A percentile compares a stretch with the other conserved stretches of the same genome.
Evolutionary conservation across 2,329 filamentous ascomycete species (phyloP).

Genomic region (Tolypocladium sp.): DNA sequence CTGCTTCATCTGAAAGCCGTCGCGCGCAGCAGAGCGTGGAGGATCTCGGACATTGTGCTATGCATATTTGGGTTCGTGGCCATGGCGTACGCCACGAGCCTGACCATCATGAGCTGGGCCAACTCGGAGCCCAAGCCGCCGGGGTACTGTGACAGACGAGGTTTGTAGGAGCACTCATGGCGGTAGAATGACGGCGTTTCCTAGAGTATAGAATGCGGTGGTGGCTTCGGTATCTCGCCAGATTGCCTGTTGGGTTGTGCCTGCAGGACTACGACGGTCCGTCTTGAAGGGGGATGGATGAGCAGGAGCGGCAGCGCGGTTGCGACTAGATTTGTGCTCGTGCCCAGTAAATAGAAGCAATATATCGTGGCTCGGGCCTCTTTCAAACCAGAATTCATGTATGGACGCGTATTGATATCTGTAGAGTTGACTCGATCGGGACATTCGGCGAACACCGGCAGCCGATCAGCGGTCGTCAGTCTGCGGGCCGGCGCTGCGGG

Average conservation of each 20-base stretch:
- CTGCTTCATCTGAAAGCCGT: conserved; percentile 81
- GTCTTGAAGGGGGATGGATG: neutral
- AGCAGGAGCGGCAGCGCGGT: neutral
- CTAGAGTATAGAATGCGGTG: neutral
- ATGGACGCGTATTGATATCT: neutral
- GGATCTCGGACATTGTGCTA: conserved; percentile 62
- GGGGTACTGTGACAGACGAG: conserved; percentile 43
- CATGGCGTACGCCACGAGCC: conserved; percentile 83
- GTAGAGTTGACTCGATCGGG: neutral
- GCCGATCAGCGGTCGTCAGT: no score
- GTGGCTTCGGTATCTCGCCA: neutral
- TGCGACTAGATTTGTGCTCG: neutral
- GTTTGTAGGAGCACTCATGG: conserved; percentile 6
- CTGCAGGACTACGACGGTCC: neutral
- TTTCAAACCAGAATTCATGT: neutral
- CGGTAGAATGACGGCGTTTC: neutral
- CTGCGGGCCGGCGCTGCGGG: neutral
- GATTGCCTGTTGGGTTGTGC: neutral
- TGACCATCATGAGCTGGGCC: conserved; percentile 85
- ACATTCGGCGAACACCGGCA: no score
- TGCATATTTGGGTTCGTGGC: conserved; percentile 75
- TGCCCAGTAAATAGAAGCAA: neutral
- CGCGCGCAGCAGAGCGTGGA: conserved; percentile 59
- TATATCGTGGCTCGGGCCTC: neutral
- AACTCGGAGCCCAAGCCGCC: conserved; percentile 40